These are phyloP conservation scores for Cnidoscolus chayamansa DNA, from an alignment of 441 rosid species.

Conservation along the genomic window DNA sequence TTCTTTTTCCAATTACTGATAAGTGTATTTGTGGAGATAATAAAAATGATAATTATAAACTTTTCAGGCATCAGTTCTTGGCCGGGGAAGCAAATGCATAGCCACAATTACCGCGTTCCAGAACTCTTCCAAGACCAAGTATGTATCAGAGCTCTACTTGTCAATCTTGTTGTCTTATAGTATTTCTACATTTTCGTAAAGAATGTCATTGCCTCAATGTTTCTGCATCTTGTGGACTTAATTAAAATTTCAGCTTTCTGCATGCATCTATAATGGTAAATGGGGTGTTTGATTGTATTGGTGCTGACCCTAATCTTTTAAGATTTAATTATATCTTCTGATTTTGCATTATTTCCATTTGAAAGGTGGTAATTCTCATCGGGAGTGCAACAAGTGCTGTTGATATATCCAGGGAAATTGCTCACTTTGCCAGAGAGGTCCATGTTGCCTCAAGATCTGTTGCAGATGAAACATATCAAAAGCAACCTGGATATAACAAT, in stretches of 20 bases:
- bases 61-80: conserved; percentile 60
- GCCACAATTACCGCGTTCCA: conserved; percentile 77
- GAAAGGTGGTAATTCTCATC: conserved; percentile 62
- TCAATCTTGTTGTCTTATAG: too few relatives aligned
- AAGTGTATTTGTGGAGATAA: background rate
- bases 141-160: conserved; percentile 26
- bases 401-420: conserved; percentile 74
- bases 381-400: conserved; percentile 64
- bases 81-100: conserved; percentile 92
- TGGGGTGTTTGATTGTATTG: background rate
- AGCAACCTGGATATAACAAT: conserved; percentile 46
- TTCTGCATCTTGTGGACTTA: background rate
- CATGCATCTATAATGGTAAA: background rate
- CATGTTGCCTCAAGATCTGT: conserved; percentile 60
- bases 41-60: too few relatives aligned
- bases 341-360: background rate
- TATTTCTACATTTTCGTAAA: background rate
- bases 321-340: background rate
- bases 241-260: background rate
- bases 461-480: conserved; percentile 39
- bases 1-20: background rate
- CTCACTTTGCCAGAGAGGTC: conserved; percentile 72
- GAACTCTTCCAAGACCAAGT: conserved; percentile 66
- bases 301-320: background rate
- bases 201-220: background rate